phyloP scores from a whole-genome alignment of 2,329 filamentous ascomycete genomes.

The Trichoderma koningiopsis region DNA sequence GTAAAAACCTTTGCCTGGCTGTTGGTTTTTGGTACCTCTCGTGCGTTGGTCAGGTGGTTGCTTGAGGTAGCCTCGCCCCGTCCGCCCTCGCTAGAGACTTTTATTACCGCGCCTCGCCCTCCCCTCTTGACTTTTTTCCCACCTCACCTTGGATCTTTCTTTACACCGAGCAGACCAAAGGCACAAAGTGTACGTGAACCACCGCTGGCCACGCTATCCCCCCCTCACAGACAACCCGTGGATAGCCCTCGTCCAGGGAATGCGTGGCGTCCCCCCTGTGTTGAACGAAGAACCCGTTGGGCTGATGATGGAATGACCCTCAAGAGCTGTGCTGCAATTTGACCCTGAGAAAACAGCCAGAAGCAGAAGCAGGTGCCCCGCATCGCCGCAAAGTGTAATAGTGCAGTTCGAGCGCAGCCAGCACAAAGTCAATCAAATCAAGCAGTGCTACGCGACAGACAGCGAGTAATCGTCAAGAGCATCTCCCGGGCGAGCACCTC shows the following conservation, averaged over 20 bases:
- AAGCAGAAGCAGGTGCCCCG: conserved; percentile 25
- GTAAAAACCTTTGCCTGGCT: neutral
- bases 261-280: conserved; percentile 2
- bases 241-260: neutral
- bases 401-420: conserved; percentile 4
- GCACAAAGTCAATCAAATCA: conserved; percentile 3
- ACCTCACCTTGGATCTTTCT: conserved; percentile 26
- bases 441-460: conserved; percentile 7
- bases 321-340: conserved; percentile 20
- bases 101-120: conserved; percentile 28
- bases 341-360: conserved; percentile 20
- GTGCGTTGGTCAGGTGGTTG: conserved; percentile 27
- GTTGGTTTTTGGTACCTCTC: conserved; percentile 10
- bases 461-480: conserved; percentile 11
- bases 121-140: conserved; percentile 23
- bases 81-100: conserved; percentile 25
- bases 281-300: conserved; percentile 6
- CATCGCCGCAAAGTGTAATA: conserved; percentile 24
- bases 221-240: neutral
- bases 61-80: conserved; percentile 26
- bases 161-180: conserved; percentile 26
- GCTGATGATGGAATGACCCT: conserved; percentile 22
- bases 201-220: neutral
- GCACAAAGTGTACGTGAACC: conserved; percentile 24
- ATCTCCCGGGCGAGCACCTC: conserved; percentile 4